Conservation (phyloP, 441 rosid species). For the Brassica hybrid region DNA sequence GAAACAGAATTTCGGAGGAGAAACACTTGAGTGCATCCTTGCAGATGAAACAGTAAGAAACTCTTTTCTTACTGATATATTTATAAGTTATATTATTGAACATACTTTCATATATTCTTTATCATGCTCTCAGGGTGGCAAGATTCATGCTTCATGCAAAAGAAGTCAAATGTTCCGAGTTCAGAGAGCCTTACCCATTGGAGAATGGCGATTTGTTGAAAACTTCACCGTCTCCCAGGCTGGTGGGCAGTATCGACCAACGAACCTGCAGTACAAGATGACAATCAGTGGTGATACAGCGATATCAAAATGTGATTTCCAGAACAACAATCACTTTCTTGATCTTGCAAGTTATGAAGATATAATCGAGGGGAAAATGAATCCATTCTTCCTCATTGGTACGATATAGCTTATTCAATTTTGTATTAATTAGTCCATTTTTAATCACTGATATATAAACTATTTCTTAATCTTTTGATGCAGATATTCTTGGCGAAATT, state of each 20-base stretch:
- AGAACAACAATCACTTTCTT: not conserved
- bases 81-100: no score
- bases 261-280: no score
- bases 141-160: not conserved
- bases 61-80: no score
- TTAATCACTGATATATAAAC: no score
- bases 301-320: not conserved
- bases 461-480: no score
- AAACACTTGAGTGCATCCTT: not conserved
- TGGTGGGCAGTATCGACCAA: no score
- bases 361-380: not conserved
- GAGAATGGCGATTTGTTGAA: no score
- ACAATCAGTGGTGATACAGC: not conserved
- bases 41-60: not conserved
- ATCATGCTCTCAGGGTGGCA: not conserved
- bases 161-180: no score
- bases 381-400: not conserved
- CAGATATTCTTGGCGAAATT: not conserved
- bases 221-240: no score
- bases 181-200: no score
- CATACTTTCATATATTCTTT: not conserved
- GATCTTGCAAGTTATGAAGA: not conserved
- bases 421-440: no score
- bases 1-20: not conserved
- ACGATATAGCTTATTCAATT: no score